Base-by-base conservation (phyloP, 2,329 filamentous ascomycete genomes). In the Orbilia brochopaga region DNA sequence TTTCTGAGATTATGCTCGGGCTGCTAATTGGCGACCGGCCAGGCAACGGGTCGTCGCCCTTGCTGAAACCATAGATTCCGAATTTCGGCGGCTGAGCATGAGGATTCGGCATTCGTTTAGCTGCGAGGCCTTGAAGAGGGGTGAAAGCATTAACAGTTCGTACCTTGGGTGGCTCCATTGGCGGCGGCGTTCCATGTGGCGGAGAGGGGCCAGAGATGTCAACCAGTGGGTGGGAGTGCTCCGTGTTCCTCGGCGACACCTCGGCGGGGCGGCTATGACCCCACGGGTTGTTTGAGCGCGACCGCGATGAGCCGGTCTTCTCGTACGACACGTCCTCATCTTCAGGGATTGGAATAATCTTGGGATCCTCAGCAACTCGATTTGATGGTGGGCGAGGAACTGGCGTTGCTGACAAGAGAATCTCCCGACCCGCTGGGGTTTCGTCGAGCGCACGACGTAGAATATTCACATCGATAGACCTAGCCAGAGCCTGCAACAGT, bases 21-120 rank as follows among this genome's bases (percentile, higher is more conserved):
- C 59, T 70, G n/a, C 66, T 70, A 27, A 70, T 70, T n/a, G 66
- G 66, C 2, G 66, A 70, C 21, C 66, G 44, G 3, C 66, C 66
- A 23, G 66, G 59, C 17, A 70, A 59, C 13, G 54, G 59, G 1
- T 40, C 58, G 17, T 63, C 48, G 11, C 46, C 53, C 48, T 70
- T 70, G 19, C 35, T 40, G 35, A 70, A 70, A 60, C 66, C 66
- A 35, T 70, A 70, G n/a, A 70, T 70, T 35, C 66, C 66, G 51
- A 70, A 70, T 32, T 57, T 70, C 19, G 66, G 66, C 30, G 59
- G 59, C 66, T 70, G 66, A 21, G 63, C 48, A 60, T 70, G 66
- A 55, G 66, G 66, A 51, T 70, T 70, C 66, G 59, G 59, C 13
- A 70, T 54, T 59, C 58, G 66, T 50, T 70, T 70, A 70, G 66